These are phyloP conservation scores for Umbilicus rupestris DNA, from an alignment of 164 flowering plant genomes.

Conservation along the genomic window DNA sequence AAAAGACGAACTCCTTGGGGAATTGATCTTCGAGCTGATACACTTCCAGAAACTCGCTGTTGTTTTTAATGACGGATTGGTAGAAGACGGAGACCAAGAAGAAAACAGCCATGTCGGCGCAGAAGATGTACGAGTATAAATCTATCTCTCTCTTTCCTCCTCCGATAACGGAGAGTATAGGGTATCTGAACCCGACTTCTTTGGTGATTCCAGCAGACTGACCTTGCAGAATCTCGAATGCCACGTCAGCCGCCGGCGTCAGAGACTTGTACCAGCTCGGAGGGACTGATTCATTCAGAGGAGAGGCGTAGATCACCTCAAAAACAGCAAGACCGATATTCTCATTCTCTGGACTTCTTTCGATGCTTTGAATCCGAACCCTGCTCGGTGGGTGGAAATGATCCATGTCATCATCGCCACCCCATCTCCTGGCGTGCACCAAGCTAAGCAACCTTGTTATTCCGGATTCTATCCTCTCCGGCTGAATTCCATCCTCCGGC, in stretches of 20 bases:
- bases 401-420: constrained; percentile 25
- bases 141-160: constrained; percentile 80
- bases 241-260: constrained; percentile 80
- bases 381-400: constrained; percentile 39
- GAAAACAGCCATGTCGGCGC: constrained; percentile 76
- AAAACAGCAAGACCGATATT: constrained; percentile 58
- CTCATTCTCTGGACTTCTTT: constrained; percentile 53
- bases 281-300: constrained; percentile 30
- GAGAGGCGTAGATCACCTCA: constrained; percentile 65
- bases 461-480: constrained; percentile 72
- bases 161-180: constrained; percentile 63
- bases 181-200: constrained; percentile 60
- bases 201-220: constrained; percentile 28
- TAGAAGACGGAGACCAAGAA: constrained; percentile 73
- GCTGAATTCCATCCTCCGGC: constrained; percentile 87
- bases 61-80: constrained; percentile 64
- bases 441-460: constrained; percentile 45
- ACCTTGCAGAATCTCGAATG: constrained; percentile 52
- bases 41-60: constrained; percentile 66
- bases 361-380: constrained; percentile 78
- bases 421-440: constrained; percentile 45
- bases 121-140: constrained; percentile 75
- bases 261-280: constrained; percentile 47
- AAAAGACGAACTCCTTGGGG: constrained; percentile 70
- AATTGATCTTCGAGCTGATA: constrained; percentile 93